phyloP scores from a whole-genome alignment of 1,139 yeast species.

The Nematodospora anomalae region DNA sequence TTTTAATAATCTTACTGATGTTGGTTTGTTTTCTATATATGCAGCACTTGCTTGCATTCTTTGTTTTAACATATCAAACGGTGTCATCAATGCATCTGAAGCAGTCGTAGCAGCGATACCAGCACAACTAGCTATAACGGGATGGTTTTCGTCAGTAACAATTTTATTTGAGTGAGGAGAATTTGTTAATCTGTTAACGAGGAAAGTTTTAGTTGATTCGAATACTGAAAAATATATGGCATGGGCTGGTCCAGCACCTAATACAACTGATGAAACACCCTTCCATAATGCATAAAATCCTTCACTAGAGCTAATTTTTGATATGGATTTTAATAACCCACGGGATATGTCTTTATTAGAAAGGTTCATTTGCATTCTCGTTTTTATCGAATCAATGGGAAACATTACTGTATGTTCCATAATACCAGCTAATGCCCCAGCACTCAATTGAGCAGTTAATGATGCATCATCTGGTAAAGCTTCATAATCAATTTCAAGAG shows the following conservation, averaged over 20 bases:
- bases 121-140: slow-evolving; percentile 78
- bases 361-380: slow-evolving; percentile 84
- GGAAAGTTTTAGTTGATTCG: slow-evolving; percentile 72
- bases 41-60: slow-evolving; percentile 43
- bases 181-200: slow-evolving; percentile 43
- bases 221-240: slow-evolving; percentile 97
- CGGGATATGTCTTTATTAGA: slow-evolving; percentile 37
- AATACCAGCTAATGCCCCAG: slow-evolving; percentile 98
- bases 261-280: slow-evolving; percentile 87
- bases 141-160: slow-evolving; percentile 69
- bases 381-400: slow-evolving; percentile 92
- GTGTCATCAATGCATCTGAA: slow-evolving; percentile 96
- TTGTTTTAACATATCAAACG: slow-evolving; percentile 94
- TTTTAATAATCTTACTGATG: slow-evolving; percentile 31
- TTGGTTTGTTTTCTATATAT: slow-evolving; percentile 14
- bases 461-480: slow-evolving; percentile 89
- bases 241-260: slow-evolving; percentile 99
- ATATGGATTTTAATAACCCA: slow-evolving; percentile 58
- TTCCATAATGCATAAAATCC: slow-evolving; percentile 91
- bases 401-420: slow-evolving; percentile 98
- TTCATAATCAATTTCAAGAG: slow-evolving; percentile 76
- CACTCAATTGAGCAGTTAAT: slow-evolving; percentile 72
- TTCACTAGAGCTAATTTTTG: slow-evolving; percentile 80
- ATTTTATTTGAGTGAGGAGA: slow-evolving; percentile 33
- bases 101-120: slow-evolving; percentile 95